phyloP scores from a whole-genome alignment of 441 rosid genomes.

The Euphorbia schlechtendalii region DNA sequence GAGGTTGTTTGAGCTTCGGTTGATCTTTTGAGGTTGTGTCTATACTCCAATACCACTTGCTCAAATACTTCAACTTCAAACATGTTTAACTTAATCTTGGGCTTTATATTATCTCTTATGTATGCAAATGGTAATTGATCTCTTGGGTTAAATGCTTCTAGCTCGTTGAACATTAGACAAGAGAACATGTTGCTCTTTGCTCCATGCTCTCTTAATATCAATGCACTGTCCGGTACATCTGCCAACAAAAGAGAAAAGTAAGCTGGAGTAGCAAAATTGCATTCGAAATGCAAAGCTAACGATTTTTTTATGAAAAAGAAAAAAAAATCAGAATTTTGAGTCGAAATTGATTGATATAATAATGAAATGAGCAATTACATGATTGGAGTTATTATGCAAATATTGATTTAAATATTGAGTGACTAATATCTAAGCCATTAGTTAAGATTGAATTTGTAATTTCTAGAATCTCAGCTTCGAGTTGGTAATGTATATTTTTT shows the following conservation, averaged over 20 bases:
- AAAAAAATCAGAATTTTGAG: too few relatives aligned
- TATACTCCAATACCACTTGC: constrained; percentile 63
- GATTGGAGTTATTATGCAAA: too few relatives aligned
- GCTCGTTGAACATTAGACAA: constrained; percentile 71
- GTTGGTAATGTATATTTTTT: too few relatives aligned
- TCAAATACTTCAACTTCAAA: constrained; percentile 74
- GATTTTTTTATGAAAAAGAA: too few relatives aligned
- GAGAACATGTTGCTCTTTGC: constrained; percentile 54
- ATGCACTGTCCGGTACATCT: constrained; percentile 81
- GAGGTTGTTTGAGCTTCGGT: background rate
- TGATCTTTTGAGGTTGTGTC: constrained; percentile 48
- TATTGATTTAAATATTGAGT: too few relatives aligned
- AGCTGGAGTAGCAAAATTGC: too few relatives aligned
- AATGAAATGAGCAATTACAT: too few relatives aligned
- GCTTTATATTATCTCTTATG: constrained; percentile 58
- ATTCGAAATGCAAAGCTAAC: too few relatives aligned
- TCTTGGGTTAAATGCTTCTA: constrained; percentile 74
- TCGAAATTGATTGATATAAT: too few relatives aligned
- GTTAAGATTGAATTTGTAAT: too few relatives aligned
- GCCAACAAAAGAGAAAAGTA: background rate
- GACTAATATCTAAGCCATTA: too few relatives aligned
- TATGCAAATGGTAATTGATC: constrained; percentile 79
- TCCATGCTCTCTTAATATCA: constrained; percentile 66
- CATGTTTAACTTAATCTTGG: constrained; percentile 62
- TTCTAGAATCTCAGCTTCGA: too few relatives aligned